Base-by-base conservation (phyloP, 345 rosid genomes). In the Melaleuca quinquenervia region DNA sequence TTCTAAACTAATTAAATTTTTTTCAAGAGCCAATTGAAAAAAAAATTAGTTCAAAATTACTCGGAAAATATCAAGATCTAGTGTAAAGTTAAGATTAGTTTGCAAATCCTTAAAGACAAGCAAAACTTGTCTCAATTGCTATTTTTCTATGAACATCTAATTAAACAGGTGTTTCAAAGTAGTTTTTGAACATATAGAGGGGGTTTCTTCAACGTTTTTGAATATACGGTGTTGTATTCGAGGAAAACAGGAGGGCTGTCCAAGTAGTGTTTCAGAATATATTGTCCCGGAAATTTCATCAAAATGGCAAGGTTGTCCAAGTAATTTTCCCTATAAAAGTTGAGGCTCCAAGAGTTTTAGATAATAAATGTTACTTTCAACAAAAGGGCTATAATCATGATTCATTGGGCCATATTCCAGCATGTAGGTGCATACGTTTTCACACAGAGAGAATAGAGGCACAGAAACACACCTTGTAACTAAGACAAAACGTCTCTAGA, bases 401-500 rank as follows among this genome's bases (percentile, higher is more conserved):
- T 70, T 70, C 48, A 36, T 4, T 36, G 36, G 18, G 44, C 20
- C 26, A 70, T 70, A 70, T 36, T 70, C 80, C 48, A 0, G 44
- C 80, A 41, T 12, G 0, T 70, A 21, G 78, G 26, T 24, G 5
- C 6, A 22, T 18, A 9, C 36, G 48, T 70, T 36, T 70, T 70
- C 80, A 36, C 80, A 18, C 26, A 36, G 45, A 21, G 82, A 87
- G 83, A 87, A 74, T 84, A 32, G 24, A 13, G 12, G 24, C 78
- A 70, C 13, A 48, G 48, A 5, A 70, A 36, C 80, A 87, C 82
- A 95, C 99, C 99, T 95, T 97, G 91, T 96, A 96, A 93, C 98
- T 95, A 91, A 97, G 94, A 87, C 95, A 94, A 91, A 97, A 97
- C 70, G 99, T 97, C 88, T 96, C 99, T 87, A 97, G 96, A 87